Evolutionary conservation across 1,284 basidiomycete species (phyloP).

Genomic region (Coniferiporia sulphurascens): DNA sequence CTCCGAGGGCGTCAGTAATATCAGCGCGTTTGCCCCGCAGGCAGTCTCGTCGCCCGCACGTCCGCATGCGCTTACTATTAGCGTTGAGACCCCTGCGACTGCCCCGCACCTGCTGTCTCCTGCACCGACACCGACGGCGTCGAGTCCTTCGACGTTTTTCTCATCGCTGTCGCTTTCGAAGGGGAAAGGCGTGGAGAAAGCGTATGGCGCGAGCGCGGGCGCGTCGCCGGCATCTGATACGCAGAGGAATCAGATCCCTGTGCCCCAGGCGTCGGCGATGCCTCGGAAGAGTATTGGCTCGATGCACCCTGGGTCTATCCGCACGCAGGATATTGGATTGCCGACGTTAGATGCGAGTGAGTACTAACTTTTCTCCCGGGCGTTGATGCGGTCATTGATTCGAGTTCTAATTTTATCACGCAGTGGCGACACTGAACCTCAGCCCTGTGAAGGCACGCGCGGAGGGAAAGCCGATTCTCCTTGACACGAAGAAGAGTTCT

Average conservation of each 20-base stretch:
- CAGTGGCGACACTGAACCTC: constrained; percentile 36
- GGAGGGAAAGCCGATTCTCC: constrained; percentile 62
- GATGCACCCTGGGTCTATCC: constrained; percentile 7
- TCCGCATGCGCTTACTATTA: not conserved
- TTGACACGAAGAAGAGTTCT: constrained; percentile 37
- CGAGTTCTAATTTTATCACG: not conserved
- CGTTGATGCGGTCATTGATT: not conserved
- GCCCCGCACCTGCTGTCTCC: constrained; percentile 1
- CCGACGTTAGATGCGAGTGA: constrained; percentile 21
- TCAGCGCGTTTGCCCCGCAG: constrained; percentile 8
- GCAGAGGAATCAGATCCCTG: not conserved
- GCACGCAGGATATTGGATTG: constrained; percentile 18
- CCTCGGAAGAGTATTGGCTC: constrained; percentile 19
- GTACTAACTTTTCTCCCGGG: not conserved
- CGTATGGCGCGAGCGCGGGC: not conserved
- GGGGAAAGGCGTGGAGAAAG: constrained; percentile 4
- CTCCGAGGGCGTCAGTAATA: not conserved
- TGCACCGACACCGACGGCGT: not conserved
- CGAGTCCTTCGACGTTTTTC: constrained; percentile 6
- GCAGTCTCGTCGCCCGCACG: constrained; percentile 6
- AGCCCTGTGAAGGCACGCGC: constrained; percentile 64
- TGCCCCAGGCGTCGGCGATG: constrained; percentile 11
- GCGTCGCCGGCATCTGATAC: not conserved
- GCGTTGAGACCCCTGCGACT: not conserved
- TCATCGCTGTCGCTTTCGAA: constrained; percentile 7